Percentiles rank a stretch among this genome's conserved stretches.
These are phyloP conservation scores for Xylaria sp. DNA, from an alignment of 2,329 filamentous ascomycete genomes.

Conservation along the genomic window DNA sequence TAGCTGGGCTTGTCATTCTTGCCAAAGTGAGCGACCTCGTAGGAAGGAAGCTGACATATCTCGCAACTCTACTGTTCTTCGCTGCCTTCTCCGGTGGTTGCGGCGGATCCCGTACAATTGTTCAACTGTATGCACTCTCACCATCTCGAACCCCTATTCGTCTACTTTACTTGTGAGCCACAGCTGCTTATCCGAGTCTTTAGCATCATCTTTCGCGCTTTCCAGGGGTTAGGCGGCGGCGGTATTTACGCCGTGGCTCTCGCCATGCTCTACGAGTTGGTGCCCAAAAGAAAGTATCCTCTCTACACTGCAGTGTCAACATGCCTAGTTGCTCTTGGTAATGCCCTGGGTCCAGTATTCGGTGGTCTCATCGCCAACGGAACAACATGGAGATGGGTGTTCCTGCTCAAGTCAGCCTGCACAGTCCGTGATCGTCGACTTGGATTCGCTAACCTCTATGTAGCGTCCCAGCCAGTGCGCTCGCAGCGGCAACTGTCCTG, in stretches of 20 bases:
- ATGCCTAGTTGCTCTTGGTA: slow-evolving; percentile 24
- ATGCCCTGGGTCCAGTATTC: slow-evolving; percentile 36
- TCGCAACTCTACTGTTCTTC: slow-evolving; percentile 19
- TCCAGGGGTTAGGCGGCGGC: slow-evolving; percentile 70
- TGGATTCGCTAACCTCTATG: slow-evolving; percentile 1
- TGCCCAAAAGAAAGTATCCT: slow-evolving; percentile 56
- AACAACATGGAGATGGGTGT: slow-evolving; percentile 39
- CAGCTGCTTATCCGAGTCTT: not conserved
- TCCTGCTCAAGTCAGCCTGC: slow-evolving; percentile 34
- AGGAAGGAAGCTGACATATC: slow-evolving; percentile 20
- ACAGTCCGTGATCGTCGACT: not conserved
- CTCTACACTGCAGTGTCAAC: not conserved
- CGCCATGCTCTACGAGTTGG: slow-evolving; percentile 77
- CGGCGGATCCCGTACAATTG: slow-evolving; percentile 27
- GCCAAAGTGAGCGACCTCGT: slow-evolving; percentile 31
- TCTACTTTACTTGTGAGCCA: too few relatives aligned
- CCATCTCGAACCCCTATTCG: not conserved
- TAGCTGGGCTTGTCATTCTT: slow-evolving; percentile 10
- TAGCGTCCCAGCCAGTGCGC: slow-evolving; percentile 12
- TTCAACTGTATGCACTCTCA: slow-evolving; percentile 19
- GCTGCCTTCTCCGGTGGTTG: slow-evolving; percentile 28
- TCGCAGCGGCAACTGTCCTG: slow-evolving; percentile 7
- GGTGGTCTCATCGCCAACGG: slow-evolving; percentile 34
- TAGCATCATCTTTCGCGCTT: slow-evolving; percentile 21
- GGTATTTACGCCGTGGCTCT: slow-evolving; percentile 77